These are phyloP conservation scores for Globisporangium radiosum DNA, from an alignment of 352 stramenopile genomes.

Conservation along the genomic window DNA sequence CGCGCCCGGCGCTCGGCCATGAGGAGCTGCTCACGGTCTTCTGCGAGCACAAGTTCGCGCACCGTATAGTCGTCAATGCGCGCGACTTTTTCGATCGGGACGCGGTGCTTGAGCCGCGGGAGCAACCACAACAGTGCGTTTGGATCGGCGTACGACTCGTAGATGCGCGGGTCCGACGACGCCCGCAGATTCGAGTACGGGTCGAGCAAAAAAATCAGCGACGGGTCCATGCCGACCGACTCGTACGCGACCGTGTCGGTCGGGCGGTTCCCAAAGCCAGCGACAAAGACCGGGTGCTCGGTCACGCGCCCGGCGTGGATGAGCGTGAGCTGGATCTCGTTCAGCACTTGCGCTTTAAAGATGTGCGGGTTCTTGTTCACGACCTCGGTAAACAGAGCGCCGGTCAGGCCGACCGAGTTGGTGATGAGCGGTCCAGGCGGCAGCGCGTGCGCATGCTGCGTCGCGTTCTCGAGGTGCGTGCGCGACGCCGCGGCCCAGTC, in stretches of 20 bases:
- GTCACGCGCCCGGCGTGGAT: conserved; percentile 68
- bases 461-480: conserved; percentile 68
- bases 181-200: conserved; percentile 72
- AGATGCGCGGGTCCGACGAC: conserved; percentile 52
- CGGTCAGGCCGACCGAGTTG: conserved; percentile 72
- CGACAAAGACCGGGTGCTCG: conserved; percentile 77
- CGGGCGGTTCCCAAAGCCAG: conserved; percentile 80
- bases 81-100: conserved; percentile 69
- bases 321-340: conserved; percentile 73
- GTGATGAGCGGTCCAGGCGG: conserved; percentile 73
- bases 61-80: conserved; percentile 82
- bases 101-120: conserved; percentile 74
- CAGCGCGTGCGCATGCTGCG: conserved; percentile 47
- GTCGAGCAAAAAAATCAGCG: conserved; percentile 79
- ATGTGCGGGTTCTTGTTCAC: conserved; percentile 82
- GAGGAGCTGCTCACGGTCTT: conserved; percentile 69
- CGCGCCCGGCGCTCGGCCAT: conserved; percentile 58
- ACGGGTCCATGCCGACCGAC: conserved; percentile 60
- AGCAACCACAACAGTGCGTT: conserved; percentile 76
- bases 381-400: conserved; percentile 75
- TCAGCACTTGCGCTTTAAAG: conserved; percentile 79
- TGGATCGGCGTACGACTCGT: conserved; percentile 76
- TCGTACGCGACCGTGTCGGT: conserved; percentile 78
- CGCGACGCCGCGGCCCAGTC: conserved; percentile 70
- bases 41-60: conserved; percentile 62